Evolutionary conservation across 106 monocot species (phyloP), one percentile per base, ranked within the genome.

Genomic region (Dendrobium officinale): DNA sequence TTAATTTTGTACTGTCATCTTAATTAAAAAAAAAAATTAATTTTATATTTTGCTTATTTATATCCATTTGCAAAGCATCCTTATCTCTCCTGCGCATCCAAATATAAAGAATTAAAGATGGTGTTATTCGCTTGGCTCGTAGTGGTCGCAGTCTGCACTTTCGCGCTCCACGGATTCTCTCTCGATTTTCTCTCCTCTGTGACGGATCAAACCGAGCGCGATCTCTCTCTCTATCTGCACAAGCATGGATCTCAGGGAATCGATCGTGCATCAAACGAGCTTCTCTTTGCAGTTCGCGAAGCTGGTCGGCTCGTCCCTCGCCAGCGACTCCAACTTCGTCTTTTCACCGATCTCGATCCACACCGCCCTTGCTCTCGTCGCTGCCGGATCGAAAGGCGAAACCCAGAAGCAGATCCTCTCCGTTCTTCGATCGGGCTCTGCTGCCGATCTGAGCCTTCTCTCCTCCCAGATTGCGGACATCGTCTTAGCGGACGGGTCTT

Each of bases 281-380:
- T 89, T 94, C 84, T 77, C 89, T n/a, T 85, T 93, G 7, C 83
- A 80, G 44, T 78, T 89, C 66, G 64, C 87, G 26, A 16, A 44
- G 44, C 87, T 73, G 43, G 73, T 90, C 45, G 43, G 72, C 66
- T 10, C 80, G 45, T 37, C 68, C 33, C 27, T 55, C 41, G 77
- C 75, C 73, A 1, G 11, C 64, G 73, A 17, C 55, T 22, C 31
- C 70, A 93, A 93, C 85, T 73, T 93, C 64, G 93, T 61, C 77
- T 75, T 91, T 81, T 93, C 93, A 1, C 91, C 93, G 31, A 77
- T 82, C 22, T 87, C 93, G n/a, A 29, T 93, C 83, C 85, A 91
- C 84, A 67, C 85, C 15, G 80, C 84, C 24, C 90, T 93, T 70
- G 54, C 83, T 75, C 83, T 93, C 55, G 4, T 93, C 43, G 85